Conservation (phyloP, 2,329 filamentous ascomycete species). For the Pseudomassariella vexata region DNA sequence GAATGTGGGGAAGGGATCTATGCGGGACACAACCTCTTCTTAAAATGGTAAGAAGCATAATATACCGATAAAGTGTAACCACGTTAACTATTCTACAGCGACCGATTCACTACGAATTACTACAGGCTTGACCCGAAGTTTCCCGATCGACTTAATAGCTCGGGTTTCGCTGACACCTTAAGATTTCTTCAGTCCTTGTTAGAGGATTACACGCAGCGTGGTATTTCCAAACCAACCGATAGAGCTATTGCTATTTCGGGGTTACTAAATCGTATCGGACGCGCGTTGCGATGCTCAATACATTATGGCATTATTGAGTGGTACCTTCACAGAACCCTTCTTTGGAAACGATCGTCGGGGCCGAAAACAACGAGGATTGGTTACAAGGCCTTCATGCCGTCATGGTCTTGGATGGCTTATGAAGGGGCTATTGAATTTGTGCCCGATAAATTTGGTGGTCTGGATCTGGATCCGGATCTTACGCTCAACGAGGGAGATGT, state of each 20-base stretch:
- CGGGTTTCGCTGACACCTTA: not conserved
- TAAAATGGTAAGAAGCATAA: slow-evolving; percentile 5
- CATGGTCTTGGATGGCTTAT: slow-evolving; percentile 4
- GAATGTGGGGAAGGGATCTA: slow-evolving; percentile 5
- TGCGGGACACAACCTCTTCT: slow-evolving; percentile 3
- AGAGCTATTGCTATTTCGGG: slow-evolving; percentile 1
- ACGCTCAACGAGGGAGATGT: too few species aligned
- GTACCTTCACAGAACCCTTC: too few species aligned
- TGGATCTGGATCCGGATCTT: too few species aligned
- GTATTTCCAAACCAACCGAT: not conserved
- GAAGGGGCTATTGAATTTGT: slow-evolving; percentile 1
- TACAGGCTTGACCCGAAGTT: not conserved
- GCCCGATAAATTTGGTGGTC: too few species aligned
- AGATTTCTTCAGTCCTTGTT: not conserved
- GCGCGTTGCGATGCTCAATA: too few species aligned
- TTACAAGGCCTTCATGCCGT: not conserved
- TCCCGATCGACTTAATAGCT: not conserved
- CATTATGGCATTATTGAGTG: too few species aligned
- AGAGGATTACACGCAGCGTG: slow-evolving; percentile 1
- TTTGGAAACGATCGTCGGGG: too few species aligned
- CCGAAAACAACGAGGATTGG: not conserved
- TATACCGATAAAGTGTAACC: slow-evolving; percentile 7
- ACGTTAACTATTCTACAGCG: not conserved
- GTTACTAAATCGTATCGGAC: too few species aligned
- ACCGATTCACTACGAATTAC: not conserved